Percentiles rank a stretch among this genome's conserved stretches.
phyloP scores from a whole-genome alignment of 768 basidiomycete species.

The Serendipita vermifera region DNA sequence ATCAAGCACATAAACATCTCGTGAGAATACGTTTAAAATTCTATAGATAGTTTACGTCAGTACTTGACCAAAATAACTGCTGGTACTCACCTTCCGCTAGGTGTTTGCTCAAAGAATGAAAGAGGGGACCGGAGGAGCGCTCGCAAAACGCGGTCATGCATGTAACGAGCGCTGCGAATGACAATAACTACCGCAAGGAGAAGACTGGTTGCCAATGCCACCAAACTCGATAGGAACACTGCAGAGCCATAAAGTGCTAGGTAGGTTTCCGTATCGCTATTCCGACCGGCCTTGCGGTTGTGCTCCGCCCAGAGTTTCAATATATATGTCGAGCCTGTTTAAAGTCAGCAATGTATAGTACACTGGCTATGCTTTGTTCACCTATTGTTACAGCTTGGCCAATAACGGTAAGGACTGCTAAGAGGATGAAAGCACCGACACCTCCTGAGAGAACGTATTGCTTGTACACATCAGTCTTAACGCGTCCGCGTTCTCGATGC shows the following conservation, averaged over 20 bases:
- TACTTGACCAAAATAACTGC: not conserved
- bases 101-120: slow-evolving; percentile 83
- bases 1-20: slow-evolving; percentile 77
- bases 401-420: slow-evolving; percentile 39
- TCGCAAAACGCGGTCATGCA: slow-evolving; percentile 69
- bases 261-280: slow-evolving; percentile 35
- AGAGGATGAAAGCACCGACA: slow-evolving; percentile 45
- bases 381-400: slow-evolving; percentile 48
- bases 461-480: slow-evolving; percentile 62
- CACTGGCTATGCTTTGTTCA: not conserved
- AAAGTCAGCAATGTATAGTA: not conserved
- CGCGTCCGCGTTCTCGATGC: slow-evolving; percentile 67
- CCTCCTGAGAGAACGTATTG: slow-evolving; percentile 63
- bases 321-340: slow-evolving; percentile 26
- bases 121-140: slow-evolving; percentile 73
- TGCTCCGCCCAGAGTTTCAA: slow-evolving; percentile 76
- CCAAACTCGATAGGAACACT: slow-evolving; percentile 49
- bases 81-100: slow-evolving; percentile 53
- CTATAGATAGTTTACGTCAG: slow-evolving; percentile 25
- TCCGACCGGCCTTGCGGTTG: slow-evolving; percentile 47
- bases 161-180: slow-evolving; percentile 52
- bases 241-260: slow-evolving; percentile 44
- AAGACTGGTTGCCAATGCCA: slow-evolving; percentile 44
- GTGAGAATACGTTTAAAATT: slow-evolving; percentile 81
- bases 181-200: slow-evolving; percentile 69